Conservation (phyloP, 2,329 filamentous ascomycete genomes). For the Colletotrichum nymphaeae region DNA sequence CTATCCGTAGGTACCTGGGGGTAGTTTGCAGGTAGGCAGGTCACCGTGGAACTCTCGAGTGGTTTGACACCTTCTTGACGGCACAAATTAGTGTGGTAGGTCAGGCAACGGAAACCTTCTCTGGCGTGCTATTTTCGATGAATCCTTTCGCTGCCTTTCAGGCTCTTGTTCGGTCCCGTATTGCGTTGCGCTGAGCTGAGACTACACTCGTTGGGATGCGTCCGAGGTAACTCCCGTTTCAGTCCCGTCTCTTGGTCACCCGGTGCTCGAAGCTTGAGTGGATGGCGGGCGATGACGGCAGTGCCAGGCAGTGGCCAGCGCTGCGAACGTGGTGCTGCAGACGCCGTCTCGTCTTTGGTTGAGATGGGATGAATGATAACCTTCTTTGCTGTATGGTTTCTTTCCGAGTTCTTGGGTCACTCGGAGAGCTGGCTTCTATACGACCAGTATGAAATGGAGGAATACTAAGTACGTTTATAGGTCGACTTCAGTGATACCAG, state of each 20-base stretch:
- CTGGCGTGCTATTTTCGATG: constrained; percentile 8
- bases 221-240: constrained; percentile 30
- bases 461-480: neutral
- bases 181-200: constrained; percentile 10
- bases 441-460: neutral
- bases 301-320: constrained; percentile 24
- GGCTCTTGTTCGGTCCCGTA: neutral
- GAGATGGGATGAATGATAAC: constrained; percentile 24
- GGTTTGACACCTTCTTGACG: neutral
- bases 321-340: constrained; percentile 24
- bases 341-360: constrained; percentile 28
- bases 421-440: neutral
- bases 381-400: constrained; percentile 2
- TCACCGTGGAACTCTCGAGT: neutral
- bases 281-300: constrained; percentile 5
- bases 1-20: neutral
- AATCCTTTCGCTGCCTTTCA: neutral
- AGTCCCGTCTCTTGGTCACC: constrained; percentile 5
- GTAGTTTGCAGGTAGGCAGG: neutral
- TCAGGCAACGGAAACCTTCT: constrained; percentile 20
- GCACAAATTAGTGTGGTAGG: constrained; percentile 13
- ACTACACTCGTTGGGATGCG: constrained; percentile 24
- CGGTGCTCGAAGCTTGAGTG: neutral
- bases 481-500: neutral
- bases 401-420: neutral